Conservation (phyloP, 768 basidiomycete genomes). For the Omphalotus guepiniiformis region DNA sequence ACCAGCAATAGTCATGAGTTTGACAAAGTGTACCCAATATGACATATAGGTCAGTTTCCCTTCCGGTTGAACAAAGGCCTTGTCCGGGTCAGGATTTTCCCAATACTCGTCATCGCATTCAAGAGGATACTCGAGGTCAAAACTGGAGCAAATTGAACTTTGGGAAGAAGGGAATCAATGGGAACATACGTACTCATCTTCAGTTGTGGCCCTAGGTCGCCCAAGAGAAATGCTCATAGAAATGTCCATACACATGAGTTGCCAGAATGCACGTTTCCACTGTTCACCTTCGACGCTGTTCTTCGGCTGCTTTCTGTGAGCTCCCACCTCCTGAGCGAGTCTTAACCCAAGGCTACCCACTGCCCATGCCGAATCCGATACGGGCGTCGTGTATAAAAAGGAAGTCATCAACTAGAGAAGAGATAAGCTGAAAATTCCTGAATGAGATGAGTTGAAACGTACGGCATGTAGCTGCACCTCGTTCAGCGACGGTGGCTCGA, state of each 20-base stretch:
- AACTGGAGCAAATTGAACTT: slow-evolving; percentile 16
- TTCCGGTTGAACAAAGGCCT: slow-evolving; percentile 43
- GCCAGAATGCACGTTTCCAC: slow-evolving; percentile 44
- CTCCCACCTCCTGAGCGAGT: slow-evolving; percentile 41
- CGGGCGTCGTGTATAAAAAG: slow-evolving; percentile 28
- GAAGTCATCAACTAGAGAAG: slow-evolving; percentile 26
- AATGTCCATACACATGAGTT: slow-evolving; percentile 16
- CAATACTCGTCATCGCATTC: slow-evolving; percentile 55
- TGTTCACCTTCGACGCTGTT: slow-evolving; percentile 41
- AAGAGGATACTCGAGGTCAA: slow-evolving; percentile 45
- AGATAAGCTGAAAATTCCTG: slow-evolving; percentile 16
- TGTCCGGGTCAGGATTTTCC: slow-evolving; percentile 34
- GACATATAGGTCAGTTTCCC: slow-evolving; percentile 34
- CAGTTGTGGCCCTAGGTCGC: slow-evolving; percentile 46
- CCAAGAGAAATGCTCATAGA: slow-evolving; percentile 31
- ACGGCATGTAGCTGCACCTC: slow-evolving; percentile 36
- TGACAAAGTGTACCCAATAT: slow-evolving; percentile 38
- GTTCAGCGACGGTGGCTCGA: slow-evolving; percentile 27
- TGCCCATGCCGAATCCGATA: slow-evolving; percentile 28
- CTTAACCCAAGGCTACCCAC: slow-evolving; percentile 36
- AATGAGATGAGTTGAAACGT: slow-evolving; percentile 13
- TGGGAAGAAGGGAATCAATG: slow-evolving; percentile 9
- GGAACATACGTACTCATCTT: slow-evolving; percentile 39
- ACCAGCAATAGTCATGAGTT: slow-evolving; percentile 42
- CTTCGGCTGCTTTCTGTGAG: slow-evolving; percentile 32